These are phyloP conservation scores for Penicillium salamii DNA, from an alignment of 495 filamentous ascomycete species.

Conservation along the genomic window DNA sequence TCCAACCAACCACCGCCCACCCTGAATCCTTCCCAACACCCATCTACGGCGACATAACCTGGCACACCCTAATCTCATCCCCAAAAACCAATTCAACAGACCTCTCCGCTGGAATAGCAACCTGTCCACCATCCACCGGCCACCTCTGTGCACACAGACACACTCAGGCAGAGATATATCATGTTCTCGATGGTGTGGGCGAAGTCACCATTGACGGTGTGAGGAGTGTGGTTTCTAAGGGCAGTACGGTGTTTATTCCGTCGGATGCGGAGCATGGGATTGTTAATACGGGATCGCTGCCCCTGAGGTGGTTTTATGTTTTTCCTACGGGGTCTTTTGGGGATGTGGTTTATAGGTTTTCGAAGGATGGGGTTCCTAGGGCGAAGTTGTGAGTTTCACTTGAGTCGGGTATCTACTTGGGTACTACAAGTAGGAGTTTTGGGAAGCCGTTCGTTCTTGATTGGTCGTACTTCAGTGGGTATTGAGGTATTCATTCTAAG, in stretches of 20 bases:
- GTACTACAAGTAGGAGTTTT: no score
- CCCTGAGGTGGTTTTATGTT: slow-evolving; percentile 38
- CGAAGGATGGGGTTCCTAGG: neutral
- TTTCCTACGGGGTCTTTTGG: slow-evolving; percentile 30
- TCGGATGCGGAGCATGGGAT: slow-evolving; percentile 36
- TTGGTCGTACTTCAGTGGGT: no score
- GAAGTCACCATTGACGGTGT: slow-evolving; percentile 29
- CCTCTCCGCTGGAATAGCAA: slow-evolving; percentile 31
- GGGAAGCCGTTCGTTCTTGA: no score
- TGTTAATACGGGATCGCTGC: slow-evolving; percentile 19
- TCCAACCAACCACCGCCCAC: neutral
- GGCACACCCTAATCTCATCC: slow-evolving; percentile 35
- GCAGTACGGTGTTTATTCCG: slow-evolving; percentile 33
- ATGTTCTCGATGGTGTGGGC: slow-evolving; percentile 31
- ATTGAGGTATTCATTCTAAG: no score
- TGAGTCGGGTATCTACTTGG: no score
- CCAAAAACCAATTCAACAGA: slow-evolving; percentile 25
- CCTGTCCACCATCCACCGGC: slow-evolving; percentile 22
- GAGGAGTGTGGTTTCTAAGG: slow-evolving; percentile 12
- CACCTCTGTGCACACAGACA: slow-evolving; percentile 33
- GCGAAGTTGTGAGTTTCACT: slow-evolving; percentile 12
- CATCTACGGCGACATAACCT: slow-evolving; percentile 21
- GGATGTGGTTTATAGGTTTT: slow-evolving; percentile 36
- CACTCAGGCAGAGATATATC: slow-evolving; percentile 36
- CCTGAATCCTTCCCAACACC: slow-evolving; percentile 21